Evolutionary conservation across 1,284 basidiomycete species (phyloP), one percentile per base, ranked within the genome.

Genomic region (Microbotryum lychnidis-dioicae): DNA sequence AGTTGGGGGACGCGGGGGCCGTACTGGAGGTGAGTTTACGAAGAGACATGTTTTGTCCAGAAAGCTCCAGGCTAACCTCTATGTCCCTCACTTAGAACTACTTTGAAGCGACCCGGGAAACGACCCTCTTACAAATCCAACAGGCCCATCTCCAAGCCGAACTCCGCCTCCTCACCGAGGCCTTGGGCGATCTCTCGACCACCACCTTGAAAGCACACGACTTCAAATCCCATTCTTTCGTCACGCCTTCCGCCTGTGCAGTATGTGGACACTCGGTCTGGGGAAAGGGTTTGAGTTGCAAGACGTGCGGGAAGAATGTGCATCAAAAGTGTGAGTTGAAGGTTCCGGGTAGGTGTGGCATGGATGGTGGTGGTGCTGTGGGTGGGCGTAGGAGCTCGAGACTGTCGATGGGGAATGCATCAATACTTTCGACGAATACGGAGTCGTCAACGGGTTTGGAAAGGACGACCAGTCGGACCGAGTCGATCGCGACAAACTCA

Each of bases 271-370:
- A 84, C 5, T 85, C 84, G 2, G 88, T 91, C 27, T 90, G 88
- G 88, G 89, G 88, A 25, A 86, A 88, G 71, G 88, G 89, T 31
- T 87, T 89, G 75, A 86, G 84, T 8, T 90, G 89, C 76, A 85
- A 81, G 72, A 75, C 78, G n/a, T 91, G 89, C 72, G 82, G 83
- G 1, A 75, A 89, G 60, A 85, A 85, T n/a, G 87, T 89, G 20
- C 89, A 90, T 73, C 78, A 81, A 51, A 89, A 87, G 74, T 91
- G 89, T 73, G 89, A 89, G 71, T 74, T 90, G 51, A 91, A 90
- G 82, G 87, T 89, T 57, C 85, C 87, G 42, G 87, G 87, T 47
- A 83, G 87, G 67, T 90, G 87, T 64, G 68, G 75, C 27, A 77
- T 58, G 1, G 37, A 54, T 14, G 48, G 61, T 3, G 66, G 66